Percentiles rank a stretch among this genome's conserved stretches.
These are phyloP conservation scores for Plasmodium vivax DNA, from an alignment of 169 alveolate genomes.

Conservation along the genomic window DNA sequence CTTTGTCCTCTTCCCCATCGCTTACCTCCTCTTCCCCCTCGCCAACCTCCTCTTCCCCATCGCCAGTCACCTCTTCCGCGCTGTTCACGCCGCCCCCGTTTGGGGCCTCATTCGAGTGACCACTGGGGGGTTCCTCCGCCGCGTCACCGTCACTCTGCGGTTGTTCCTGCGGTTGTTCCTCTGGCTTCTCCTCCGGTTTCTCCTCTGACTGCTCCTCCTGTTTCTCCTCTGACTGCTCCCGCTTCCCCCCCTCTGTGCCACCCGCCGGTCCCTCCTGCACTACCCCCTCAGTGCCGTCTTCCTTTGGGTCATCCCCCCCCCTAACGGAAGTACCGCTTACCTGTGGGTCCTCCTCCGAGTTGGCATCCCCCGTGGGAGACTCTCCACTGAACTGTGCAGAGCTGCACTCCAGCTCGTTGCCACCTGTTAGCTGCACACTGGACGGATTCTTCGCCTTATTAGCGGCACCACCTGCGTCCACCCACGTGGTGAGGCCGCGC, in stretches of 20 bases:
- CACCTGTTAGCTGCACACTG: neutral
- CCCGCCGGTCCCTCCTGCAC: neutral
- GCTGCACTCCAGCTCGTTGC: neutral
- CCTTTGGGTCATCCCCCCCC: neutral
- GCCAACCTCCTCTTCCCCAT: neutral
- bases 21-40: neutral
- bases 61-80: neutral
- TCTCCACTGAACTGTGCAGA: neutral
- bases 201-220: neutral
- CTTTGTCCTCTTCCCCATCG: neutral
- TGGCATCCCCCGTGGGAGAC: neutral
- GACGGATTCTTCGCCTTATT: too few relatives aligned
- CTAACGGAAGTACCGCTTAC: neutral
- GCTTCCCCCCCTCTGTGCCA: neutral
- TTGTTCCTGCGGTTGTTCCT: neutral
- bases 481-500: neutral
- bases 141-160: neutral
- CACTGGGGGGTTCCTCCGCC: neutral
- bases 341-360: neutral
- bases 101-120: neutral
- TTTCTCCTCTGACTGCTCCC: too few relatives aligned
- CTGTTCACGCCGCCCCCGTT: neutral
- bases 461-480: neutral
- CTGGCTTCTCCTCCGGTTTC: neutral
- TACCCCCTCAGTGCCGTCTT: neutral